phyloP scores from a whole-genome alignment of 2,329 filamentous ascomycete species.

The Colletotrichum sp. region DNA sequence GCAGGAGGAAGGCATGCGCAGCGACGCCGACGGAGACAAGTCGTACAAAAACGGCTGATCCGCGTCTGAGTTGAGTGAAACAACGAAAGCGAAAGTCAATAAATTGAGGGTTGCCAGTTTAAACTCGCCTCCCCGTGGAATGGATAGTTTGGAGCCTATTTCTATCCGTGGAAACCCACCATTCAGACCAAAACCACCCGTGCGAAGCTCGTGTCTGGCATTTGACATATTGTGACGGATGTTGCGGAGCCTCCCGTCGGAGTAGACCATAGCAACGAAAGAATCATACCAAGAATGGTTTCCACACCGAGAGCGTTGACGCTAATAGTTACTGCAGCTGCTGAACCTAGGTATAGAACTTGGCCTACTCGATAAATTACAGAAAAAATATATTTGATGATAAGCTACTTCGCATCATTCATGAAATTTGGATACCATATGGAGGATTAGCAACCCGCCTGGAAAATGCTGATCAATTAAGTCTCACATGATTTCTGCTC shows the following conservation, averaged over 20 bases:
- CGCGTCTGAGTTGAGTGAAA: not conserved
- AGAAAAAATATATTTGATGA: not conserved
- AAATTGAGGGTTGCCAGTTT: not conserved
- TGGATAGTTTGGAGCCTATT: not conserved
- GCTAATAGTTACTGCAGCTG: not conserved
- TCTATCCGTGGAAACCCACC: not conserved
- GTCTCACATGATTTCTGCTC: not conserved
- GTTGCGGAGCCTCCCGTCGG: not conserved
- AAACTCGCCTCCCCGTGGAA: not conserved
- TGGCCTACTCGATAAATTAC: not conserved
- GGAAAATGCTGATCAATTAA: not conserved
- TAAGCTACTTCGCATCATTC: not conserved
- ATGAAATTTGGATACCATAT: not conserved
- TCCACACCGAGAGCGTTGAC: not conserved
- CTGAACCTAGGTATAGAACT: not conserved
- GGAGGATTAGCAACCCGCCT: not conserved
- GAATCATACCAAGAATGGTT: not conserved
- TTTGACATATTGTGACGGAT: not conserved
- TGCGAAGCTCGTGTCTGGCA: not conserved
- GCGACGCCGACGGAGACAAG: not conserved
- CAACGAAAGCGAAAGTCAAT: not conserved
- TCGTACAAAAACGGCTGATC: not conserved
- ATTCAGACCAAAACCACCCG: not conserved
- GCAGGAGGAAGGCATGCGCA: not conserved
- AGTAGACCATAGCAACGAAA: not conserved